Base-by-base conservation (phyloP, 2,329 filamentous ascomycete genomes). In the Amauroascus verrucosus region DNA sequence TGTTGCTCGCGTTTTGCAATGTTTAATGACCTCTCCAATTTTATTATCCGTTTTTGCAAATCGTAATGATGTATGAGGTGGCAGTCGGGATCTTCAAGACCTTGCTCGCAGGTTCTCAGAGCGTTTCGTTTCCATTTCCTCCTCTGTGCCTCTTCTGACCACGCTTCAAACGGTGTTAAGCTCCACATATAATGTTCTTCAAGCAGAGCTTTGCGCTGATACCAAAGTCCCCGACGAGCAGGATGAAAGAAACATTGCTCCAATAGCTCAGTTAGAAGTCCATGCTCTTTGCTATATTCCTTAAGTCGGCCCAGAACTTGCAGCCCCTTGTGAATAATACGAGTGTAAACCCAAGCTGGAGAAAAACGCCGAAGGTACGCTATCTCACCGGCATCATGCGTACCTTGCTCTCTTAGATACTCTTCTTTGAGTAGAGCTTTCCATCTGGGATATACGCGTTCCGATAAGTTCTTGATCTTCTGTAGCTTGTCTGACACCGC, bases 51-150 rank as follows among this genome's bases (percentile, higher is more conserved):
- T 67, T 95, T 97, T 67, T 97, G 91, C 6, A 98, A 73, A 63
- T 97, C 91, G 63, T 95, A 88, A 65, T 98, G 91, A 65, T 88
- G 91, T 55, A 95, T 93, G 22, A 95, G 70, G 68, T 98, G 93
- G 55, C 91, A 95, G 54, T 93, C 79, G 26, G 82, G 82, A 62
- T 98, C 93, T 65, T 95, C 85, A 0, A 98, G 76, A 0, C 88
- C 93, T 38, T 79, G 75, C 67, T 95, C 90, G 64, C 93, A 97
- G 0, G 93, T 98, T 6, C 75, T 71, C 3, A 87, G 74, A 0
- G 93, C 88, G 18, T 83, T 77, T 7, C 79, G 77, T 64, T 84
- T 88, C 90, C 90, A 98, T 59, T 86, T 77, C 62, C 84, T 91
- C 70, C 87, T 93, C 63, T 85, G 85, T 7, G 72, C 70, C 41